phyloP scores from a whole-genome alignment of 352 stramenopile genomes.

The Hyaloperonospora arabidopsidis region DNA sequence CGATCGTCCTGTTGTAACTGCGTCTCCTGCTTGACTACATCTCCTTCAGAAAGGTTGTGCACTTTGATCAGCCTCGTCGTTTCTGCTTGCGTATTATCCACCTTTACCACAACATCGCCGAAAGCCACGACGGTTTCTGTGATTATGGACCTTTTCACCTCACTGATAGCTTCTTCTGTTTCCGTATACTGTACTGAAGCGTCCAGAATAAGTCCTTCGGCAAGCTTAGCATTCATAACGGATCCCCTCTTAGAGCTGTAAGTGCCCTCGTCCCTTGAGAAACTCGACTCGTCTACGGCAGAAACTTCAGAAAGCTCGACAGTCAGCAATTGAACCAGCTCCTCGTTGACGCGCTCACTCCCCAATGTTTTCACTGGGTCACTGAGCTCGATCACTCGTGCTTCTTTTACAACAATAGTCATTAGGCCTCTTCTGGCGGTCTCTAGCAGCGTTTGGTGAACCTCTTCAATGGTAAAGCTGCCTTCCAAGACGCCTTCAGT shows the following conservation, averaged over 20 bases:
- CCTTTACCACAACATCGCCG: constrained; percentile 5
- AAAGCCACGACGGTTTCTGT: constrained; percentile 16
- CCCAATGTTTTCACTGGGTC: not conserved
- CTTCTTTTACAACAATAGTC: constrained; percentile 1
- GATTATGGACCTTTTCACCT: constrained; percentile 3
- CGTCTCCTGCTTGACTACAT: constrained; percentile 3
- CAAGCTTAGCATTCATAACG: not conserved
- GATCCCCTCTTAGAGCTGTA: not conserved
- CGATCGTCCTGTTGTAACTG: constrained; percentile 5
- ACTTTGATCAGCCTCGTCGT: constrained; percentile 3
- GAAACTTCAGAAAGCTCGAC: not conserved
- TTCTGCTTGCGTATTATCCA: constrained; percentile 19
- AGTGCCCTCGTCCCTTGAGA: not conserved
- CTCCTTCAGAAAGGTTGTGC: constrained; percentile 12
- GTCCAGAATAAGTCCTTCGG: not conserved
- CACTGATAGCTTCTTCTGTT: not conserved
- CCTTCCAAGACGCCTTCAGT: not conserved
- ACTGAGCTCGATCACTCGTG: not conserved
- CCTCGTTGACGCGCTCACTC: not conserved
- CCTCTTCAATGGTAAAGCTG: not conserved
- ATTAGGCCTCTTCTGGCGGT: not conserved
- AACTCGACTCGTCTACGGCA: not conserved
- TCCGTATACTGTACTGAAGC: constrained; percentile 3
- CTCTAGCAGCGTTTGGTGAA: not conserved
- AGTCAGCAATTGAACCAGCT: constrained; percentile 1